Conservation (phyloP, 169 alveolate species). For the Babesia bigemina region DNA sequence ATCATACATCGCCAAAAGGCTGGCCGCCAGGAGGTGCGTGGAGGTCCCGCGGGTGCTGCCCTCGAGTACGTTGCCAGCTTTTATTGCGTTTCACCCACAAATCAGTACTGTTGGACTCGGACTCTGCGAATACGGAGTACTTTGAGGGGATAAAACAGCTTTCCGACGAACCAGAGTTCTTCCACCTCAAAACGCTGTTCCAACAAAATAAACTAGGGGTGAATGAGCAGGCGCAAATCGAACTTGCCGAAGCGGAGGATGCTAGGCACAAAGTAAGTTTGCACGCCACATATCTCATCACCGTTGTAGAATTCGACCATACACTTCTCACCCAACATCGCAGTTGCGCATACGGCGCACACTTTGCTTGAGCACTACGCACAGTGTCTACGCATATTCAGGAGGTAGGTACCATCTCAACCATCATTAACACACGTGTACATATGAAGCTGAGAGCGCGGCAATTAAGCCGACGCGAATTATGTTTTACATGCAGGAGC, state of each 20-base stretch:
- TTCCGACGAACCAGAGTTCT: conserved; percentile 61
- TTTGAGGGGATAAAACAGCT: conserved; percentile 42
- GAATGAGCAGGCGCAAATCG: conserved; percentile 77
- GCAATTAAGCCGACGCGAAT: conserved; percentile 48
- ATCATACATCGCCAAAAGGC: conserved; percentile 64
- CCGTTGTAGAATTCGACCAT: conserved; percentile 41
- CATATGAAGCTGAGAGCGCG: conserved; percentile 50
- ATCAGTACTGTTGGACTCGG: conserved; percentile 49
- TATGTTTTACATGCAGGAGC: conserved; percentile 67
- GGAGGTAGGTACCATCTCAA: conserved; percentile 59
- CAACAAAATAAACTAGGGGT: conserved; percentile 61
- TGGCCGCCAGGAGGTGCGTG: conserved; percentile 78
- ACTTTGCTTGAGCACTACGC: conserved; percentile 81
- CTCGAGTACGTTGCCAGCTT: conserved; percentile 65
- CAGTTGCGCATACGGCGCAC: conserved; percentile 83
- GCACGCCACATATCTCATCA: conserved; percentile 3
- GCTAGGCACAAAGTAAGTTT: conserved; percentile 72
- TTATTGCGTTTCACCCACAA: neutral
- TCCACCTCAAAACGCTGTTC: conserved; percentile 56
- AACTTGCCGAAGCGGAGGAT: conserved; percentile 76
- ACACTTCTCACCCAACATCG: conserved; percentile 68
- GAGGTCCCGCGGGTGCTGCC: conserved; percentile 83
- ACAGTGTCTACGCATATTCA: conserved; percentile 72
- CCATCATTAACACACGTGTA: conserved; percentile 14
- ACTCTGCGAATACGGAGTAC: conserved; percentile 13